These are phyloP conservation scores for Lepidium aucheri DNA, from an alignment of 345 rosid species.

Conservation along the genomic window DNA sequence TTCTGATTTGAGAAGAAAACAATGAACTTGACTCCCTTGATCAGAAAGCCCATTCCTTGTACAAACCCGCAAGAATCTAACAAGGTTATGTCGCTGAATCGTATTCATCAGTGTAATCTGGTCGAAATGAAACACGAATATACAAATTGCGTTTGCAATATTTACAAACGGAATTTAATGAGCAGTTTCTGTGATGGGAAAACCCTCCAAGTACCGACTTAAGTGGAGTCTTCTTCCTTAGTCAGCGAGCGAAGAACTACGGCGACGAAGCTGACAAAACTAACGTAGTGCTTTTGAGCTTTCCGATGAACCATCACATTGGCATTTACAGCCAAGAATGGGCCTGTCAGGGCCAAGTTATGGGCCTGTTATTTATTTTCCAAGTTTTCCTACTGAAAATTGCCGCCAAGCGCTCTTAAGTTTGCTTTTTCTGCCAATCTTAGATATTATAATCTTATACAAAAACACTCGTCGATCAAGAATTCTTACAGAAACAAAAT, in stretches of 20 bases:
- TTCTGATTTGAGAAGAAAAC: conserved; percentile 37
- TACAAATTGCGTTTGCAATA: background rate
- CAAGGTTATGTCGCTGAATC: conserved; percentile 43
- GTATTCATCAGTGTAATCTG: conserved; percentile 5
- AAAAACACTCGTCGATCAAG: background rate
- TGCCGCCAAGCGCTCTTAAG: conserved; percentile 15
- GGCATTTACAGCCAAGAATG: background rate
- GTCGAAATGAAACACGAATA: background rate
- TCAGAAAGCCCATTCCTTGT: conserved; percentile 37
- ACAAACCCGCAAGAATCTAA: conserved; percentile 39
- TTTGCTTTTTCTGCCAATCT: background rate
- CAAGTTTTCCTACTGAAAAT: background rate
- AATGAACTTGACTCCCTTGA: conserved; percentile 59
- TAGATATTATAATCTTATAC: background rate
- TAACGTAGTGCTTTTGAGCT: background rate
- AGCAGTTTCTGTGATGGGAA: background rate
- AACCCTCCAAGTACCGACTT: background rate
- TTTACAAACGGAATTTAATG: background rate
- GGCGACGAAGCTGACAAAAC: background rate
- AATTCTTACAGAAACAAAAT: background rate
- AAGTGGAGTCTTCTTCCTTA: background rate
- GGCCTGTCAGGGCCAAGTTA: background rate
- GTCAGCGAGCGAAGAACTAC: background rate
- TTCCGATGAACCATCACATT: background rate
- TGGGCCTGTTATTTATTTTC: background rate